Conservation (phyloP, 202 grass and related monocot genomes). For the Schoenoplectus triqueter region DNA sequence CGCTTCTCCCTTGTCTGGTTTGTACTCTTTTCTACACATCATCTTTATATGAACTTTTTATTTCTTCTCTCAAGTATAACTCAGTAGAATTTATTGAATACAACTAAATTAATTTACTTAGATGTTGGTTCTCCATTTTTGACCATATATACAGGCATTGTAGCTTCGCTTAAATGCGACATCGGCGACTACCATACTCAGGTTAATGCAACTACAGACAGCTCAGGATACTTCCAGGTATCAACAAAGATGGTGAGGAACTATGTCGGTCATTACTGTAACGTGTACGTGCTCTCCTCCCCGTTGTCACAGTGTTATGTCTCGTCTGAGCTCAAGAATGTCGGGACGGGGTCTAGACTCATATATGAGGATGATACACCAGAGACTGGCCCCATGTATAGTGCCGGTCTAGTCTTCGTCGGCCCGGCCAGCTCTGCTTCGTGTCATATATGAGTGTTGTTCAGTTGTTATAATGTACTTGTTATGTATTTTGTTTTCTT, state of each 20-base stretch:
- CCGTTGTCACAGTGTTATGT: constrained; percentile 29
- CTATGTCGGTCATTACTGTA: constrained; percentile 25
- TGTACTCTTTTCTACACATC: neutral
- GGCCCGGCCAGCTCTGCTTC: constrained; percentile 4
- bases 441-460: constrained; percentile 3
- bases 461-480: neutral
- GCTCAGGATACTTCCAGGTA: constrained; percentile 13
- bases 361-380: constrained; percentile 27
- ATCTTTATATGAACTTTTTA: neutral
- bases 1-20: constrained; percentile 28
- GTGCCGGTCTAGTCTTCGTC: constrained; percentile 11
- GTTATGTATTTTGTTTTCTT: neutral
- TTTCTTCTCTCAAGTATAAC: neutral
- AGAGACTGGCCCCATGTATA: neutral
- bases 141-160: neutral
- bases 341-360: constrained; percentile 9
- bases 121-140: neutral
- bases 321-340: neutral
- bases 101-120: neutral
- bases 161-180: constrained; percentile 23
- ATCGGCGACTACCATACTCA: neutral
- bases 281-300: neutral
- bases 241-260: constrained; percentile 16
- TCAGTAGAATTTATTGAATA: neutral
- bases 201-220: constrained; percentile 32